Conservation (phyloP, 176 grass and related monocot genomes). For the Microstegium vimineum region DNA sequence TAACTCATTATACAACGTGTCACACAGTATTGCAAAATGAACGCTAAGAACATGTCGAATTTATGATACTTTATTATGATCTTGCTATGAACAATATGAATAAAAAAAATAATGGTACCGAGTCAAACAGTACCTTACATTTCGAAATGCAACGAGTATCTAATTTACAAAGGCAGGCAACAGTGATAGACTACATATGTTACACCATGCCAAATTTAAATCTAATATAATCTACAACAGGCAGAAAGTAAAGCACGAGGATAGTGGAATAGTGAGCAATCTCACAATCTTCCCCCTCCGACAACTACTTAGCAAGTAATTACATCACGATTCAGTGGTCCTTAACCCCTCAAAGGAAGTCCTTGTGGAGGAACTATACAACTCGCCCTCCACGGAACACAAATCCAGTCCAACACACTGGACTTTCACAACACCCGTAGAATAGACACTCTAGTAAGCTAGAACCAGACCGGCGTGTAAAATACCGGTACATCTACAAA, state of each 20-base stretch:
- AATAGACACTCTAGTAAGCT: constrained; percentile 8
- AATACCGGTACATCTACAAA: constrained; percentile 21
- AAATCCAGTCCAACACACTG: constrained; percentile 40
- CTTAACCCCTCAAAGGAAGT: constrained; percentile 20
- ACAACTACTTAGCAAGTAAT: constrained; percentile 46
- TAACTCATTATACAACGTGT: not conserved
- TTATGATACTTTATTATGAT: not conserved
- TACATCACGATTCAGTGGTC: constrained; percentile 45
- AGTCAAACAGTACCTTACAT: not conserved
- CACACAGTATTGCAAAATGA: not conserved
- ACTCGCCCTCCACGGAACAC: constrained; percentile 45
- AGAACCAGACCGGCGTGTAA: constrained; percentile 22
- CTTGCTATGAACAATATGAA: not conserved
- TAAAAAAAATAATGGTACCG: not conserved
- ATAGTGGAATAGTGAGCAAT: constrained; percentile 8
- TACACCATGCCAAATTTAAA: not conserved
- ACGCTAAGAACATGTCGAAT: not conserved
- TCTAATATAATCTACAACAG: not conserved
- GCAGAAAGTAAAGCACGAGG: not conserved
- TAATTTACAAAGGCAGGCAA: not conserved
- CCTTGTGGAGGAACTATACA: constrained; percentile 48
- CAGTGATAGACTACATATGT: not conserved
- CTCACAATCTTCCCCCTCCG: constrained; percentile 21
- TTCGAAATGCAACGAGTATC: not conserved
- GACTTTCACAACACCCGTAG: constrained; percentile 1